phyloP scores from a whole-genome alignment of 768 basidiomycete species.

The Kwoniella dendrophila region DNA sequence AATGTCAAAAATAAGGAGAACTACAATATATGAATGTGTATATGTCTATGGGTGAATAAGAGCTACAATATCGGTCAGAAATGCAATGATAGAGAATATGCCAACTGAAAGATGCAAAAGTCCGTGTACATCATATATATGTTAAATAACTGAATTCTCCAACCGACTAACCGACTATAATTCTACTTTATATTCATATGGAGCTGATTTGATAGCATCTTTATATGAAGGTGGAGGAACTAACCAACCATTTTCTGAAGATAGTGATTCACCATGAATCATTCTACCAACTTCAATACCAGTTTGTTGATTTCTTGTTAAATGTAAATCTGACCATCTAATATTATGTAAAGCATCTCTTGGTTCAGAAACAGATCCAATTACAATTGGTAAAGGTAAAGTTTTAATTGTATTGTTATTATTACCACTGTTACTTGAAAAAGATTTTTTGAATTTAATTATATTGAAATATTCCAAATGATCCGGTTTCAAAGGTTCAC shows the following conservation, averaged over 20 bases:
- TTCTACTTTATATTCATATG: slow-evolving; percentile 37
- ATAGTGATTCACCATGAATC: slow-evolving; percentile 39
- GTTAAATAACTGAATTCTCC: too few relatives aligned
- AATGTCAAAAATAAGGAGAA: too few relatives aligned
- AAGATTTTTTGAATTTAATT: slow-evolving; percentile 25
- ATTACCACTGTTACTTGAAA: too few relatives aligned
- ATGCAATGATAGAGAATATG: too few relatives aligned
- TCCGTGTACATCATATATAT: too few relatives aligned
- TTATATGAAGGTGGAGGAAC: slow-evolving; percentile 45
- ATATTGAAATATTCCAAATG: slow-evolving; percentile 20
- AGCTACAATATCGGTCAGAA: too few relatives aligned
- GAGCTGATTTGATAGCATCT: slow-evolving; percentile 37
- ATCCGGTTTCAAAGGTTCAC: slow-evolving; percentile 9
- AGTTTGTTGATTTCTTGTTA: slow-evolving; percentile 23
- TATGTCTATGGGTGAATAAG: too few relatives aligned
- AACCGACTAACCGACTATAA: too few relatives aligned
- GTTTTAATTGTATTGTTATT: slow-evolving; percentile 37
- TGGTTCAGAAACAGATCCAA: slow-evolving; percentile 49
- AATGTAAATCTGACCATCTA: slow-evolving; percentile 42
- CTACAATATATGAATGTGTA: too few relatives aligned
- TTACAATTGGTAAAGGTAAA: slow-evolving; percentile 40
- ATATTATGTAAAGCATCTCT: slow-evolving; percentile 38
- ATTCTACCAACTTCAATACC: slow-evolving; percentile 39
- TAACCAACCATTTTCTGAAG: slow-evolving; percentile 49
- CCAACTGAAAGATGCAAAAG: too few relatives aligned